Base-by-base conservation (phyloP, 1,284 basidiomycete species). In the Leccinum pachyderme region DNA sequence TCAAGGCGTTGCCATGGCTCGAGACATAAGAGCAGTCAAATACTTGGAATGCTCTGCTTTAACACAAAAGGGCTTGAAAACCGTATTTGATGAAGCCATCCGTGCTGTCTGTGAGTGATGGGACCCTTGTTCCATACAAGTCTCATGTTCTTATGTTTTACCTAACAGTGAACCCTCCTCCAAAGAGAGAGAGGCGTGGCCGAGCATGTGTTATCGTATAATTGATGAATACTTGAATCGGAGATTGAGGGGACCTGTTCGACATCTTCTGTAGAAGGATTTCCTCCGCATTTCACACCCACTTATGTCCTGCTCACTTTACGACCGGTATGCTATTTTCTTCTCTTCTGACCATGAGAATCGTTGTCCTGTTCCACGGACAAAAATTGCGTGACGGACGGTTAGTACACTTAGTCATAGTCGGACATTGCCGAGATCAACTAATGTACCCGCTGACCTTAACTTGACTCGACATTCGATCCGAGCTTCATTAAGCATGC, bases 21-120 rank as follows among this genome's bases (percentile, higher is more conserved):
- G 89, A 68, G 95, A 98, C 66, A 97, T 99, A 62, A 89, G 90
- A 37, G 96, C 96, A 33, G 91, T 96, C 63, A 96, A 95, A 73
- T 99, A 98, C 71, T 77, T 98, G 56, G 96, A 99, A 74, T 98
- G 96, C 72, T 97, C 94, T 27, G 97, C 97, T 43, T 78, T 99
- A 66, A 98, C 97, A 46, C 97, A 99, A 80, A 96, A 98, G 76
- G 95, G 94, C 24, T 76, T 98, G 66, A 97, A 97, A 84, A 93
- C 88, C 47, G 95, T 98, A 45, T 98, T 98, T 72, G 95, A 98
- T 72, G 95, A 98, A 74, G 94, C 94, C 32, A 97, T 97, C 69
- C 86, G 94, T 58, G 89, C 89, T 58, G 91, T 93, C 67, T 75
- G 93, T 95, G 73, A 84, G 92, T 89, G 57, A 47, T 46, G 18